Conservation (phyloP, 2,329 filamentous ascomycete species). For the Microdochium trichocladiopsis region DNA sequence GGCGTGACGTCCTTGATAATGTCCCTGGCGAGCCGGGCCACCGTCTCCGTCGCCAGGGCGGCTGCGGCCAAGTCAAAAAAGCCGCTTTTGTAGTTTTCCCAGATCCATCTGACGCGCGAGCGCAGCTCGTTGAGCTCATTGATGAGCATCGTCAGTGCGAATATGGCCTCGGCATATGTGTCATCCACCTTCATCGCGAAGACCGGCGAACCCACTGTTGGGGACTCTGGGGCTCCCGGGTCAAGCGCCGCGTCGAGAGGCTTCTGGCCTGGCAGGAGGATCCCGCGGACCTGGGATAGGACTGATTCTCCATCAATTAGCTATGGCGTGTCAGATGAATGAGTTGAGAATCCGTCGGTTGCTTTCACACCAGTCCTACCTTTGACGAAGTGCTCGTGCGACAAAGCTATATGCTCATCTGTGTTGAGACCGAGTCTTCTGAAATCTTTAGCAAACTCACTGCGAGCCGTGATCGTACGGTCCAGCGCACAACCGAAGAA, state of each 20-base stretch:
- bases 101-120: conserved; percentile 18
- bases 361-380: too few species aligned
- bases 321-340: too few species aligned
- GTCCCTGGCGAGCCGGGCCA: conserved; percentile 21
- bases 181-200: neutral
- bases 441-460: neutral
- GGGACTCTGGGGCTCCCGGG: neutral
- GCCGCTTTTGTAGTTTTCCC: conserved; percentile 17
- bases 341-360: too few species aligned
- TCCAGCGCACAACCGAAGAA: neutral
- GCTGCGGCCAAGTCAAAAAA: conserved; percentile 21
- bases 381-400: neutral
- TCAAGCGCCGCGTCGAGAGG: neutral
- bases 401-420: neutral
- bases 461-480: neutral
- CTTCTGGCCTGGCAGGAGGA: neutral
- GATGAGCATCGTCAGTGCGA: conserved; percentile 15
- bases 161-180: neutral
- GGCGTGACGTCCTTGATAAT: conserved; percentile 21
- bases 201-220: neutral
- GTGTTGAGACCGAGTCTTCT: too few species aligned
- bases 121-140: conserved; percentile 22
- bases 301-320: too few species aligned
- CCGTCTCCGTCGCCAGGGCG: conserved; percentile 29
- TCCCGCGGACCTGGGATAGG: neutral